phyloP scores from a whole-genome alignment of 106 monocot genomes.

The Phalaenopsis equestris region DNA sequence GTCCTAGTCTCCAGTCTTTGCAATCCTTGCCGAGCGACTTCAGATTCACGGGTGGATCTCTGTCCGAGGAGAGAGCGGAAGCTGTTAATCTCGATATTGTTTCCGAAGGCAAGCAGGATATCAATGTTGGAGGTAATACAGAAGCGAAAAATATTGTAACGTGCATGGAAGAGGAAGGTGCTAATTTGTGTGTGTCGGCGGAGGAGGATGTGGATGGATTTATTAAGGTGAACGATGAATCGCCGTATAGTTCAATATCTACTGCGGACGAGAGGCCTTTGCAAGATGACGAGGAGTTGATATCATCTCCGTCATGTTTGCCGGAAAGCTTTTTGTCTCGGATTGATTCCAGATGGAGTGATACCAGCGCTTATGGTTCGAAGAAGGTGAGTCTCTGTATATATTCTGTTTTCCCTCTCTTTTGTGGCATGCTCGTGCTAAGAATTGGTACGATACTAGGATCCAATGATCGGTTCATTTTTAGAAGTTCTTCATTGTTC shows the following conservation, averaged over 20 bases:
- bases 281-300: slow-evolving; percentile 10
- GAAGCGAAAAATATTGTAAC: slow-evolving; percentile 2
- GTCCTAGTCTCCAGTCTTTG: slow-evolving; percentile 11
- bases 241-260: slow-evolving; percentile 47
- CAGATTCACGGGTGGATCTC: slow-evolving; percentile 16
- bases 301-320: background rate
- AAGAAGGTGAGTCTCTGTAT: slow-evolving; percentile 12
- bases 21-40: slow-evolving; percentile 17
- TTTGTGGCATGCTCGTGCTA: background rate
- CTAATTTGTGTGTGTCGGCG: background rate
- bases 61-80: background rate
- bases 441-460: background rate
- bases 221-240: slow-evolving; percentile 33
- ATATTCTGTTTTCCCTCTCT: background rate
- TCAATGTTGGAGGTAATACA: slow-evolving; percentile 1
- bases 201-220: slow-evolving; percentile 13
- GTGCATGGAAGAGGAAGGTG: background rate
- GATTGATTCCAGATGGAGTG: slow-evolving; percentile 21
- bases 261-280: slow-evolving; percentile 10
- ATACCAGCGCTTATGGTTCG: slow-evolving; percentile 9
- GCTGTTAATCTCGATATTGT: background rate
- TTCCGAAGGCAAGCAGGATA: background rate
- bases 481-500: background rate
- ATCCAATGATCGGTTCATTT: background rate
- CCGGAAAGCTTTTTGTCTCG: slow-evolving; percentile 13